Evolutionary conservation across 768 basidiomycete genomes (phyloP).

Genomic region (Sutorius australiensis): DNA sequence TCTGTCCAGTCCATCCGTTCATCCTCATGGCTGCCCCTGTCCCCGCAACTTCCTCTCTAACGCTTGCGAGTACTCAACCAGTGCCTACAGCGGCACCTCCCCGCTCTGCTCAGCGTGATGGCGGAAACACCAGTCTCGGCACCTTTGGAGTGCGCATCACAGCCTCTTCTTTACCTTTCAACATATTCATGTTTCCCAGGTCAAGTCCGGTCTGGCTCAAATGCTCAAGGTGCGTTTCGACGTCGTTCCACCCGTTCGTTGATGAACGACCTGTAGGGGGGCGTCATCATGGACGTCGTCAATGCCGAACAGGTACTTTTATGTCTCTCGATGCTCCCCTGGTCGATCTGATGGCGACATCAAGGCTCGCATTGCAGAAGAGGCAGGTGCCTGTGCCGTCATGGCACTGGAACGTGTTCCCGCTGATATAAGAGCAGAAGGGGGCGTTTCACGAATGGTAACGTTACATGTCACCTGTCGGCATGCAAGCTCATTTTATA

Average conservation of each 20-base stretch:
- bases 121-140: slow-evolving; percentile 56
- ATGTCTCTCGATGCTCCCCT: not conserved
- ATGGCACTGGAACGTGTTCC: slow-evolving; percentile 97
- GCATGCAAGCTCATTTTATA: not conserved
- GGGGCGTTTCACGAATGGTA: slow-evolving; percentile 97
- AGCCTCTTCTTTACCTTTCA: not conserved
- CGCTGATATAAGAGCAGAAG: slow-evolving; percentile 87
- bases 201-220: slow-evolving; percentile 92
- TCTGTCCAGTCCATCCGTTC: not conserved
- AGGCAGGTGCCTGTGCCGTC: slow-evolving; percentile 95
- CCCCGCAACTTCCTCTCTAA: not conserved
- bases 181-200: slow-evolving; percentile 40
- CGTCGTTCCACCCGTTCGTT: not conserved
- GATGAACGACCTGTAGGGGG: slow-evolving; percentile 46
- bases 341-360: not conserved
- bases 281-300: slow-evolving; percentile 94
- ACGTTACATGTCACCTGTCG: slow-evolving; percentile 21
- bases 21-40: slow-evolving; percentile 16
- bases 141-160: slow-evolving; percentile 59
- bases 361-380: slow-evolving; percentile 93
- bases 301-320: slow-evolving; percentile 59
- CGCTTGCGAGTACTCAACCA: slow-evolving; percentile 3
- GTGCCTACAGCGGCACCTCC: slow-evolving; percentile 39
- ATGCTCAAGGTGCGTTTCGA: slow-evolving; percentile 77
- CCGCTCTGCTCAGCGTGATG: slow-evolving; percentile 48